phyloP scores from a whole-genome alignment of 768 basidiomycete species.

The Suillus ampliporus region DNA sequence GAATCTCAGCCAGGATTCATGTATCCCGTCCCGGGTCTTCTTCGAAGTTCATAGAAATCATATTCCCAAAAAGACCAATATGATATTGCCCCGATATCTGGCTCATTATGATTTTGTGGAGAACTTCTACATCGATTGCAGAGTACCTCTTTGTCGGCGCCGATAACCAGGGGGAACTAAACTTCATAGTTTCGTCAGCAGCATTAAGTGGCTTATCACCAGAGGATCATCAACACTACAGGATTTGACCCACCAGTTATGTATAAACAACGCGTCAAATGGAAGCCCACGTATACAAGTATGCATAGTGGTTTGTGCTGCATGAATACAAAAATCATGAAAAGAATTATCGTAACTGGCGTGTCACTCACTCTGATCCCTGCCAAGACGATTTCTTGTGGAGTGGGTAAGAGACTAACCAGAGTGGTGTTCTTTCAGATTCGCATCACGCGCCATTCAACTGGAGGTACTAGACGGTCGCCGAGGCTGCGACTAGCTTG shows the following conservation, averaged over 20 bases:
- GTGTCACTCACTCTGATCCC: background rate
- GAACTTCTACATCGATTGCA: background rate
- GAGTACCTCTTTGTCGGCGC: background rate
- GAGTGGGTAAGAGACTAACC: background rate
- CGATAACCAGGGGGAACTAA: background rate
- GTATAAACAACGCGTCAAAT: background rate
- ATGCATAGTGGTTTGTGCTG: background rate
- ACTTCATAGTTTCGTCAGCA: background rate
- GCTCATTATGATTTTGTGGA: background rate
- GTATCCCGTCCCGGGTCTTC: background rate
- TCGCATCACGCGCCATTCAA: background rate
- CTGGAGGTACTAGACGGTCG: background rate
- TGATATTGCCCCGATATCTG: no score
- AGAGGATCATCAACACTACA: background rate
- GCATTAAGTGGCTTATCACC: background rate
- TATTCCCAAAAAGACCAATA: no score
- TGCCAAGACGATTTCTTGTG: background rate
- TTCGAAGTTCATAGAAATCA: no score
- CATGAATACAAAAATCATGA: background rate
- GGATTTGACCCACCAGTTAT: background rate
- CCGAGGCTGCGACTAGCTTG: background rate
- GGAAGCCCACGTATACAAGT: background rate
- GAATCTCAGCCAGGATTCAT: background rate
- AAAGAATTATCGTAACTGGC: background rate
- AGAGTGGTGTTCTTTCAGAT: background rate